Evolutionary conservation across 768 basidiomycete genomes (phyloP).

Genomic region (Auricularia sp.): DNA sequence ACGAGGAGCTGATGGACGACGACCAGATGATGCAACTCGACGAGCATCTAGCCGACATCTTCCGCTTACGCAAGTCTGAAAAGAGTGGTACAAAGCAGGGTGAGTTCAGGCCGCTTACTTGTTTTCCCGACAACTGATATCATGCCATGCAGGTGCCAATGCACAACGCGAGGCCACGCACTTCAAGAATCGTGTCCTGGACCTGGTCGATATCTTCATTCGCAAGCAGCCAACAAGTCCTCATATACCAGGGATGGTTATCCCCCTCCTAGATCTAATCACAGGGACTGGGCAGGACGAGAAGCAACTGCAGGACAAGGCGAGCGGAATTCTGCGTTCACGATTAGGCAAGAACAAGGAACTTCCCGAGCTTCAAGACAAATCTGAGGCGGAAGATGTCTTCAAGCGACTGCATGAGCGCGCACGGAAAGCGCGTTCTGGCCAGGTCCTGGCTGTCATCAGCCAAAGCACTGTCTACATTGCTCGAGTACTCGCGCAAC

Average conservation of each 20-base stretch:
- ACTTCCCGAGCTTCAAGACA: constrained; percentile 37
- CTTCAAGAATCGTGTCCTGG: constrained; percentile 93
- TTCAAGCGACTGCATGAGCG: constrained; percentile 57
- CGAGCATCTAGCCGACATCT: constrained; percentile 80
- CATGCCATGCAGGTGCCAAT: constrained; percentile 38
- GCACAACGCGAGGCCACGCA: constrained; percentile 83
- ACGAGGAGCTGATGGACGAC: constrained; percentile 80
- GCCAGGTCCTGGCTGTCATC: constrained; percentile 53
- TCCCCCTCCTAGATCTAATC: constrained; percentile 70
- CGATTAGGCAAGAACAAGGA: constrained; percentile 71
- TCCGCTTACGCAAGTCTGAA: constrained; percentile 55
- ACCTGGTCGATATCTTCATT: constrained; percentile 81
- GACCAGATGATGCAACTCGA: constrained; percentile 98
- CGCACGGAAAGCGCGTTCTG: constrained; percentile 55
- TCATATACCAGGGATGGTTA: constrained; percentile 51
- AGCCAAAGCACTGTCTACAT: constrained; percentile 65
- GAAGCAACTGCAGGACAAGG: constrained; percentile 81
- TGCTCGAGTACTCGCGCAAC: constrained; percentile 37
- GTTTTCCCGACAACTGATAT: not conserved
- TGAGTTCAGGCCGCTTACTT: not conserved
- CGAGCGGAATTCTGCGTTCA: constrained; percentile 63
- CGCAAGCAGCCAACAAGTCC: constrained; percentile 70
- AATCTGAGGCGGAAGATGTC: constrained; percentile 34
- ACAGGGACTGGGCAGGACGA: constrained; percentile 62
- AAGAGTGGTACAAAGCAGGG: constrained; percentile 58